These are phyloP conservation scores for Protomyces inundatus DNA, from an alignment of 1,139 yeast genomes.

Conservation along the genomic window DNA sequence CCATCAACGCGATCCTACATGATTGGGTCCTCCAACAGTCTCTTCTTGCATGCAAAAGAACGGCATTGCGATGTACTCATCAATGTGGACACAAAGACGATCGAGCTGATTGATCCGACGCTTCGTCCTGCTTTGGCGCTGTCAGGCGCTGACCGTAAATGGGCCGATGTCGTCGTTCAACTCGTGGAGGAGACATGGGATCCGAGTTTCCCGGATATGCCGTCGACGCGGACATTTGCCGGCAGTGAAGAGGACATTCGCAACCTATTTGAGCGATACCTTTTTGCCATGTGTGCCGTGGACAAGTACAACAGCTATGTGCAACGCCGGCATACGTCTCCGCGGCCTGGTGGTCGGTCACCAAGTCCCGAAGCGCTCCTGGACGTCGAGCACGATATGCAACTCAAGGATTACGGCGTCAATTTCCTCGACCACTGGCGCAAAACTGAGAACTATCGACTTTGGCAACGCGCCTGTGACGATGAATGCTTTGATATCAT, in stretches of 20 bases:
- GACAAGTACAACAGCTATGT: constrained; percentile 59
- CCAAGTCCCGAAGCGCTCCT: constrained; percentile 23
- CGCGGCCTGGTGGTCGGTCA: not conserved
- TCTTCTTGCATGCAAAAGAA: constrained; percentile 64
- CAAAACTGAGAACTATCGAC: constrained; percentile 57
- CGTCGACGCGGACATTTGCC: constrained; percentile 44
- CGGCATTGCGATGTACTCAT: constrained; percentile 54
- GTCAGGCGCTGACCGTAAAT: constrained; percentile 62
- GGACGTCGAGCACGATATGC: constrained; percentile 38
- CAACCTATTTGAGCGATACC: constrained; percentile 81
- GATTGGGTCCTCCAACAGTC: constrained; percentile 83
- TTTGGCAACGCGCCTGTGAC: constrained; percentile 72
- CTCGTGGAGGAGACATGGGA: constrained; percentile 43
- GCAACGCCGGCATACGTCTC: constrained; percentile 31
- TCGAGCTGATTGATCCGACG: constrained; percentile 47
- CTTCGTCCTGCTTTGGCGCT: constrained; percentile 48
- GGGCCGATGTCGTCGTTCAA: constrained; percentile 47
- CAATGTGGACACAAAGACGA: constrained; percentile 48
- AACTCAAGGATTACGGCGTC: constrained; percentile 44
- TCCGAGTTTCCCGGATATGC: constrained; percentile 44
- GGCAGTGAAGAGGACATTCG: constrained; percentile 92
- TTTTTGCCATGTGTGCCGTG: constrained; percentile 67
- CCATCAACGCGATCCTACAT: constrained; percentile 59
- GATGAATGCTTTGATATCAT: constrained; percentile 84
- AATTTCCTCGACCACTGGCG: constrained; percentile 64